phyloP scores from a whole-genome alignment of 176 grass and related monocot species.

The Metroxylon sagu region DNA sequence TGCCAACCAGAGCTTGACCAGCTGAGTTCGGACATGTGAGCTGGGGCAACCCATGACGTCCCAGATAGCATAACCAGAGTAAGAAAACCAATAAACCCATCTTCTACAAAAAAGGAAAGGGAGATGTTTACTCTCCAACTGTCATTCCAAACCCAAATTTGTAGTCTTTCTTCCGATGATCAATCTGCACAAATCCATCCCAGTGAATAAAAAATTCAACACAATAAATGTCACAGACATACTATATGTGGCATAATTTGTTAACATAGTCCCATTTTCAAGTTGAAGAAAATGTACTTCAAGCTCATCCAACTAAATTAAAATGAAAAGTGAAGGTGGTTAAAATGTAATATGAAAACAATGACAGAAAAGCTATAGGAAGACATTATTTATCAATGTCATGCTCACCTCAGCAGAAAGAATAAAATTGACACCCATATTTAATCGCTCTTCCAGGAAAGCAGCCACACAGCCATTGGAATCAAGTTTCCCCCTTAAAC shows the following conservation, averaged over 20 bases:
- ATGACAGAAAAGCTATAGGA: too few species aligned
- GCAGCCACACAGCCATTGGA: constrained; percentile 49
- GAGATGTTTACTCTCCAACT: constrained; percentile 38
- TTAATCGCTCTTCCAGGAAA: constrained; percentile 52
- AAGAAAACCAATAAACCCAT: neutral
- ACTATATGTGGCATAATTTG: too few species aligned
- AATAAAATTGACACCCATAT: constrained; percentile 28
- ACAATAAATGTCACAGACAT: too few species aligned
- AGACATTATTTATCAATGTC: neutral
- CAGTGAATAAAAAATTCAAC: too few species aligned
- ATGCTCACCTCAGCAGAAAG: constrained; percentile 77
- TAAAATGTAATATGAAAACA: too few species aligned
- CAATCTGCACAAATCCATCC: constrained; percentile 36
- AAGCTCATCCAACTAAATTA: constrained; percentile 9
- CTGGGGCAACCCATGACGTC: too few species aligned
- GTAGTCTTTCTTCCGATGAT: constrained; percentile 74
- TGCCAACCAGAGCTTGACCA: too few species aligned
- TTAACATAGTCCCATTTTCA: neutral
- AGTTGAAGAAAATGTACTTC: too few species aligned
- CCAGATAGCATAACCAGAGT: neutral
- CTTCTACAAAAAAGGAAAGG: neutral
- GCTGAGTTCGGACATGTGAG: too few species aligned
- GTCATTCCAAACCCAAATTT: constrained; percentile 67
- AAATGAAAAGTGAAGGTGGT: neutral
- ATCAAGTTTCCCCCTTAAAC: constrained; percentile 68